Evolutionary conservation across 345 rosid genomes (phyloP).

Genomic region (Angophora floribunda): DNA sequence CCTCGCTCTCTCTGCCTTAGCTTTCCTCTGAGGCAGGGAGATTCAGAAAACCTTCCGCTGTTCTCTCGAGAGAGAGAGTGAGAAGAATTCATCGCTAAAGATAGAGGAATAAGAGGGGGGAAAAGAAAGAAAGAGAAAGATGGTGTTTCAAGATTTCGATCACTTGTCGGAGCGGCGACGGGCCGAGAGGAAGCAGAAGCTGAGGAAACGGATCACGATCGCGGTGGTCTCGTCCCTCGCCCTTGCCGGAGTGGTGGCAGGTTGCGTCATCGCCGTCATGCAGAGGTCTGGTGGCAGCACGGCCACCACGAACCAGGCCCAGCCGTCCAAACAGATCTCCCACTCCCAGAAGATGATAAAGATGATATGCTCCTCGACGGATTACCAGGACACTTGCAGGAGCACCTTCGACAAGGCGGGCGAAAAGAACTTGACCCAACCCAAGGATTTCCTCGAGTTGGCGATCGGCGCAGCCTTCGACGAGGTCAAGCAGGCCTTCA

Average conservation of each 20-base stretch:
- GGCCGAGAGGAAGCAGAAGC: slow-evolving; percentile 40
- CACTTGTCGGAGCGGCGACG: slow-evolving; percentile 55
- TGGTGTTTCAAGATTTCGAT: slow-evolving; percentile 94
- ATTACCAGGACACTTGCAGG: slow-evolving; percentile 38
- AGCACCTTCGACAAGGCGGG: slow-evolving; percentile 26
- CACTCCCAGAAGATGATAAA: slow-evolving; percentile 23
- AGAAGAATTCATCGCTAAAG: background rate
- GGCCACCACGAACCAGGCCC: background rate
- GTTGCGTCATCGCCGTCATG: slow-evolving; percentile 24
- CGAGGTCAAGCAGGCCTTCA: slow-evolving; percentile 23
- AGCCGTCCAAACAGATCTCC: slow-evolving; percentile 2
- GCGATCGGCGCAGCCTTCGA: slow-evolving; percentile 35
- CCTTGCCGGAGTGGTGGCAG: slow-evolving; percentile 26
- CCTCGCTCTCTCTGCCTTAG: slow-evolving; percentile 11
- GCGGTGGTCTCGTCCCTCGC: slow-evolving; percentile 21
- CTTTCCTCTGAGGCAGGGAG: slow-evolving; percentile 6
- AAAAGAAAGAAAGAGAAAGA: background rate
- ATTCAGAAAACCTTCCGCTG: background rate
- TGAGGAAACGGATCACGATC: slow-evolving; percentile 31
- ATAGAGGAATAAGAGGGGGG: background rate
- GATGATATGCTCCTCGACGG: slow-evolving; percentile 39
- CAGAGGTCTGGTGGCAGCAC: background rate
- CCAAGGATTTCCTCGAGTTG: slow-evolving; percentile 36
- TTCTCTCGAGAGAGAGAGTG: background rate
- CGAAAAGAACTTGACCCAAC: slow-evolving; percentile 12